These are phyloP conservation scores for Ceriops zippeliana DNA, from an alignment of 345 rosid species.

Conservation along the genomic window DNA sequence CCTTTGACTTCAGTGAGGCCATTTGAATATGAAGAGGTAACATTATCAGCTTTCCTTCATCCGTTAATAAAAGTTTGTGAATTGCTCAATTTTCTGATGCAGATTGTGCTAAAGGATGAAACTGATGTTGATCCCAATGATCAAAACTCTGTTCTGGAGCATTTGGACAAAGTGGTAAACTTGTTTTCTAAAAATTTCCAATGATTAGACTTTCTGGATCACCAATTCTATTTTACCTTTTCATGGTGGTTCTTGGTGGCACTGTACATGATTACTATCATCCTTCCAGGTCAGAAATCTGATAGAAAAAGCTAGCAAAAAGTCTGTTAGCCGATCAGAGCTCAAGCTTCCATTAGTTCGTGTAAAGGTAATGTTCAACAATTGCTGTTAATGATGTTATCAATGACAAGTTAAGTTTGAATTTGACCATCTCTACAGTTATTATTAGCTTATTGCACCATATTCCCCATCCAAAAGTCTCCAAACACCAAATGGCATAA, in stretches of 20 bases:
- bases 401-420: slow-evolving; percentile 1
- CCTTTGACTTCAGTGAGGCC: slow-evolving; percentile 95
- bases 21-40: slow-evolving; percentile 87
- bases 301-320: slow-evolving; percentile 72
- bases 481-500: slow-evolving; percentile 2
- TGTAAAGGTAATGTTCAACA: slow-evolving; percentile 57
- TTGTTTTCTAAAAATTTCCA: slow-evolving; percentile 20
- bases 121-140: slow-evolving; percentile 85
- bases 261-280: slow-evolving; percentile 13
- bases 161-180: slow-evolving; percentile 86
- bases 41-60: slow-evolving; percentile 6
- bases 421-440: slow-evolving; percentile 4
- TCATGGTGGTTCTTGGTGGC: neutral
- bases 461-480: neutral
- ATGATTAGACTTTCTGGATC: slow-evolving; percentile 15
- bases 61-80: slow-evolving; percentile 16
- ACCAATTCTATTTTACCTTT: slow-evolving; percentile 1
- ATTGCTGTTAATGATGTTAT: neutral
- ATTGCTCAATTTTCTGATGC: slow-evolving; percentile 33
- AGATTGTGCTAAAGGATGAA: slow-evolving; percentile 85
- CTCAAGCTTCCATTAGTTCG: slow-evolving; percentile 81
- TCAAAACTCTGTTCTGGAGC: slow-evolving; percentile 86
- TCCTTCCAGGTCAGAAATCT: slow-evolving; percentile 61
- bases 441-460: neutral
- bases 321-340: slow-evolving; percentile 53